A percentile compares a stretch with the other conserved stretches of the same genome.
phyloP scores from a whole-genome alignment of 345 rosid genomes.

The Gossypium sturtianum region DNA sequence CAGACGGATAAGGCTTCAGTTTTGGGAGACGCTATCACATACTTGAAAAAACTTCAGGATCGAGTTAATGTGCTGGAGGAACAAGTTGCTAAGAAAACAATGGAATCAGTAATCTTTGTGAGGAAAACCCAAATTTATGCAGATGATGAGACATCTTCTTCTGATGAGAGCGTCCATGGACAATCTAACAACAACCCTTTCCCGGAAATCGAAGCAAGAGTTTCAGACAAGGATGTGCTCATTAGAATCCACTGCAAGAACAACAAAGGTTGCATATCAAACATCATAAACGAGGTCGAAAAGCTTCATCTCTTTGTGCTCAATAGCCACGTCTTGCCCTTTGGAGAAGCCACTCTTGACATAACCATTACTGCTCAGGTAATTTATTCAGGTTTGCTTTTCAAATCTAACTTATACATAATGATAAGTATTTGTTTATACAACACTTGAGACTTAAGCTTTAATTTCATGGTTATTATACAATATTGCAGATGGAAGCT shows the following conservation, averaged over 20 bases:
- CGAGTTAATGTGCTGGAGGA: slow-evolving; percentile 15
- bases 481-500: slow-evolving; percentile 50
- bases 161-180: slow-evolving; percentile 21
- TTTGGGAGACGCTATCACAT: slow-evolving; percentile 58
- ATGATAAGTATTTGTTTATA: no score
- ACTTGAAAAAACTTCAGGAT: slow-evolving; percentile 60
- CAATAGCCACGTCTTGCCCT: slow-evolving; percentile 43
- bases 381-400: neutral
- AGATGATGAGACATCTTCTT: slow-evolving; percentile 37
- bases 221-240: slow-evolving; percentile 48
- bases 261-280: slow-evolving; percentile 30
- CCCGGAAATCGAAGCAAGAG: slow-evolving; percentile 68
- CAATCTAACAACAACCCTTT: slow-evolving; percentile 18
- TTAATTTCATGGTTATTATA: neutral
- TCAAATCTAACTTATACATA: no score
- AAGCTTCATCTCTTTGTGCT: slow-evolving; percentile 38
- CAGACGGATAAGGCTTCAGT: slow-evolving; percentile 75
- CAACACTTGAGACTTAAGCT: neutral
- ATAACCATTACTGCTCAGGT: slow-evolving; percentile 70
- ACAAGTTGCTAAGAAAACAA: slow-evolving; percentile 35
- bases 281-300: slow-evolving; percentile 44
- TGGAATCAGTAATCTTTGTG: slow-evolving; percentile 46
- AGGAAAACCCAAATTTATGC: slow-evolving; percentile 40
- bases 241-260: slow-evolving; percentile 64
- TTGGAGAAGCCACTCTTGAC: slow-evolving; percentile 55